These are phyloP conservation scores for Fusarium clavum DNA, from an alignment of 2,329 filamentous ascomycete genomes.

Conservation along the genomic window DNA sequence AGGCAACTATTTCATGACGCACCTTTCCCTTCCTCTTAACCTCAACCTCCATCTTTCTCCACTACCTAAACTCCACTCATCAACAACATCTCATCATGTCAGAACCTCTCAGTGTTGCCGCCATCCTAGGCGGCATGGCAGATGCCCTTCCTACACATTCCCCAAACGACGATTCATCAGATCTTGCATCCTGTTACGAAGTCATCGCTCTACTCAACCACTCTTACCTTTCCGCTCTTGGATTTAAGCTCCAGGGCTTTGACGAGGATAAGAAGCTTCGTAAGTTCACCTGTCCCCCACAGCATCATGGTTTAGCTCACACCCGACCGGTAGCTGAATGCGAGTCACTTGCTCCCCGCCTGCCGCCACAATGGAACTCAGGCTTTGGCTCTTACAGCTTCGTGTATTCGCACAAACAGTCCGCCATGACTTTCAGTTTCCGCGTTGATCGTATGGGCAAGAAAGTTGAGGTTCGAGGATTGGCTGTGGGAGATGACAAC, in stretches of 20 bases:
- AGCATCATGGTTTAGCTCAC: slow-evolving; percentile 15
- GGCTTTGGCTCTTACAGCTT: slow-evolving; percentile 79
- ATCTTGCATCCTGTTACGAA: slow-evolving; percentile 79
- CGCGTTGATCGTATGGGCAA: slow-evolving; percentile 84
- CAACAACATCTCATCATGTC: slow-evolving; percentile 36
- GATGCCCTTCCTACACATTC: slow-evolving; percentile 68
- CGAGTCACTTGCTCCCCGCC: slow-evolving; percentile 66
- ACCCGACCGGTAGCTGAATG: slow-evolving; percentile 55
- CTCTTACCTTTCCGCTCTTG: slow-evolving; percentile 82
- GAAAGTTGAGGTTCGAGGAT: slow-evolving; percentile 85
- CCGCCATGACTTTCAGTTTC: slow-evolving; percentile 84
- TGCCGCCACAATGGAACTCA: slow-evolving; percentile 85
- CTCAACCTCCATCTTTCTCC: slow-evolving; percentile 12
- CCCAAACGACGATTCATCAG: slow-evolving; percentile 65
- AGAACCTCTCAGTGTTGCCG: slow-evolving; percentile 47
- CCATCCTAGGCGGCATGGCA: slow-evolving; percentile 67
- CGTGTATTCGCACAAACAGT: slow-evolving; percentile 87
- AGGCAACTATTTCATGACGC: slow-evolving; percentile 46
- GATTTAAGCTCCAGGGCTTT: slow-evolving; percentile 85
- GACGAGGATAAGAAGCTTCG: slow-evolving; percentile 82
- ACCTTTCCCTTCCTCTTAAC: slow-evolving; percentile 9
- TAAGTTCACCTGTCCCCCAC: slow-evolving; percentile 51
- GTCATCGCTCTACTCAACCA: slow-evolving; percentile 86
- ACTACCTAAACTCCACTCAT: slow-evolving; percentile 6
- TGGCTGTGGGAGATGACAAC: slow-evolving; percentile 83